Conservation (phyloP, 2,329 filamentous ascomycete genomes). For the Ophiostoma novo-ulmi region DNA sequence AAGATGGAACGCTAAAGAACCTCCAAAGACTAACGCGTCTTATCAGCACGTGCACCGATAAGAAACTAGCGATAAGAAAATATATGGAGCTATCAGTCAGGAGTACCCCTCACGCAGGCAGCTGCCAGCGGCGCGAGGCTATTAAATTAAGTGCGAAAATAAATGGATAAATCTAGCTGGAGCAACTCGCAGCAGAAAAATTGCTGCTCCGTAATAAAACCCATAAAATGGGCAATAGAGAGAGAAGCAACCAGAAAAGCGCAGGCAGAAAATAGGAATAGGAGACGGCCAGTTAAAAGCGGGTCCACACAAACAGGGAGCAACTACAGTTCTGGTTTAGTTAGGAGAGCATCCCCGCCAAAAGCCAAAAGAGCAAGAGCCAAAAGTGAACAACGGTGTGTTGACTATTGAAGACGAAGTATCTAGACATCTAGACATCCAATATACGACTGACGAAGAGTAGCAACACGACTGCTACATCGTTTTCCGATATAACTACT, state of each 20-base stretch:
- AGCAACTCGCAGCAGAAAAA: slow-evolving; percentile 1
- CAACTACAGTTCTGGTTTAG: neutral
- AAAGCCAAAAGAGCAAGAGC: slow-evolving; percentile 9
- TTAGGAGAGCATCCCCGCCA: slow-evolving; percentile 14
- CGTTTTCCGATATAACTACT: neutral
- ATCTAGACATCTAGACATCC: neutral
- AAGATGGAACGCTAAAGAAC: neutral
- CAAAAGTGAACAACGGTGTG: slow-evolving; percentile 8
- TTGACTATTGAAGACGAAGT: neutral
- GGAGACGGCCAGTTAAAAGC: slow-evolving; percentile 3
- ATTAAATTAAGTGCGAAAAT: neutral
- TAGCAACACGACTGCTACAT: neutral
- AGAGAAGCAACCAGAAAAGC: slow-evolving; percentile 11
- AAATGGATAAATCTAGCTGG: neutral
- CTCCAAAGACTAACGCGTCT: neutral
- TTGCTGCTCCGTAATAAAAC: neutral
- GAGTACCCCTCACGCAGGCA: slow-evolving; percentile 8
- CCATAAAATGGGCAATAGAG: neutral
- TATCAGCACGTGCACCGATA: slow-evolving; percentile 10
- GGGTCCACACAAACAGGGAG: slow-evolving; percentile 12
- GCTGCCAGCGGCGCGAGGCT: slow-evolving; percentile 1
- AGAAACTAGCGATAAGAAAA: neutral
- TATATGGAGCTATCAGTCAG: neutral
- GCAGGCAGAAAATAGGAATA: slow-evolving; percentile 10
- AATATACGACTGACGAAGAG: neutral